Evolutionary conservation across 768 basidiomycete species (phyloP), one percentile per base, ranked within the genome.

Genomic region (Lentinula sp.): DNA sequence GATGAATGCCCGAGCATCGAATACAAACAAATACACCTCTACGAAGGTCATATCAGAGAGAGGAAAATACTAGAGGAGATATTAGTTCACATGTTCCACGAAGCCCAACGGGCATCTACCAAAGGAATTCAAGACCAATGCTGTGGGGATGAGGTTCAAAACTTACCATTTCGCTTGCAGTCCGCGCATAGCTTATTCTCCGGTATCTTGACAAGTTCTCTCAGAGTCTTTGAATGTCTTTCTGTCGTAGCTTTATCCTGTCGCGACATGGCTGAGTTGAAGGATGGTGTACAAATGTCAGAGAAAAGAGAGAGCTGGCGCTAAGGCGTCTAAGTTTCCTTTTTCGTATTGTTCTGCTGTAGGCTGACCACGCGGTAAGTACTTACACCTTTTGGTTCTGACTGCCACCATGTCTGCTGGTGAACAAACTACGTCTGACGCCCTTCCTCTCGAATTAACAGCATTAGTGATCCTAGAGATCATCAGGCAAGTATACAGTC

Each of bases 111-210:
- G 48, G 96, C 93, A 80, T 98, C 95, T 97, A 65, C 15, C 54
- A 28, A 54, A 43, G 51, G 52, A 46, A 56, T 46, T 63, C 35
- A 10, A 57, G 31, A 59, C 40, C 63, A 11, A 23, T 31, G 59
- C 57, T 35, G 39, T 46, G 31, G 61, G 16, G 4, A n/a, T 35
- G 46, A 32, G 13, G 55, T 60, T 13, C 28, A 49, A 59, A 63
- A 49, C 86, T 39, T 66, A 92, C 95, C 96, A 73, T 97, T 95
- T 63, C 91, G 87, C 72, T 97, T 96, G 79, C 96, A 99, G 69
- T 99, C 96, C 1, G 93, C 93, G 65, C 96, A 99, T 43, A 90
- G 73, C 74, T 94, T 98, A 77, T 98, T 99, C 64, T 95, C 93
- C 16, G 91, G 88, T 50, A 78, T 79, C 71, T 92, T 97, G 56